These are phyloP conservation scores for Rosa persica DNA, from an alignment of 306 rosid genomes.

Conservation along the genomic window DNA sequence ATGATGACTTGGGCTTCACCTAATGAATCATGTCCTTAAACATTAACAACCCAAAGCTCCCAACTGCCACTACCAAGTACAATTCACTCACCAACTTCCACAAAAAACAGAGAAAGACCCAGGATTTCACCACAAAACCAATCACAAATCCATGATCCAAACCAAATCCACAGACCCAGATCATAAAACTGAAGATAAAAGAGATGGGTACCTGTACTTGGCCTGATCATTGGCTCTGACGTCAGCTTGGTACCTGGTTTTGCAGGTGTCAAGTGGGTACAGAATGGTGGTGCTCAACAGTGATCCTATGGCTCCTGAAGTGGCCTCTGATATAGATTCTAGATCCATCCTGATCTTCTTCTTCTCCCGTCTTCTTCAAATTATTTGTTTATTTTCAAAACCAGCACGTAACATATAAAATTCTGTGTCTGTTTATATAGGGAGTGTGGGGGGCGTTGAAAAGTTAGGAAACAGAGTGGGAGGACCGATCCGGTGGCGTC, in stretches of 20 bases:
- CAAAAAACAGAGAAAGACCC: not conserved
- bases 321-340: slow-evolving; percentile 93
- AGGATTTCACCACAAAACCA: not conserved
- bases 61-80: not conserved
- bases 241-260: slow-evolving; percentile 95
- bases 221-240: slow-evolving; percentile 61
- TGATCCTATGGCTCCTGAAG: slow-evolving; percentile 98
- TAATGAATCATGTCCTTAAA: not conserved
- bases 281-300: slow-evolving; percentile 83
- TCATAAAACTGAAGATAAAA: not conserved
- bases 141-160: not conserved
- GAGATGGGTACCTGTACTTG: slow-evolving; percentile 55
- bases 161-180: slow-evolving; percentile 7
- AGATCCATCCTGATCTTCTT: slow-evolving; percentile 49
- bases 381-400: not conserved
- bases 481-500: slow-evolving; percentile 26
- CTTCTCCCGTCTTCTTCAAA: slow-evolving; percentile 37
- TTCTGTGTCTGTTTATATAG: not conserved
- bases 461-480: not conserved
- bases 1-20: not conserved
- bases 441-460: not conserved
- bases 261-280: slow-evolving; percentile 95
- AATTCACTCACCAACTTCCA: not conserved
- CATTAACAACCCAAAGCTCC: not conserved
- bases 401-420: not conserved